Percentiles rank a stretch among this genome's conserved stretches.
phyloP scores from a whole-genome alignment of 1,284 basidiomycete genomes.

The Cutaneotrichosporon sp. region DNA sequence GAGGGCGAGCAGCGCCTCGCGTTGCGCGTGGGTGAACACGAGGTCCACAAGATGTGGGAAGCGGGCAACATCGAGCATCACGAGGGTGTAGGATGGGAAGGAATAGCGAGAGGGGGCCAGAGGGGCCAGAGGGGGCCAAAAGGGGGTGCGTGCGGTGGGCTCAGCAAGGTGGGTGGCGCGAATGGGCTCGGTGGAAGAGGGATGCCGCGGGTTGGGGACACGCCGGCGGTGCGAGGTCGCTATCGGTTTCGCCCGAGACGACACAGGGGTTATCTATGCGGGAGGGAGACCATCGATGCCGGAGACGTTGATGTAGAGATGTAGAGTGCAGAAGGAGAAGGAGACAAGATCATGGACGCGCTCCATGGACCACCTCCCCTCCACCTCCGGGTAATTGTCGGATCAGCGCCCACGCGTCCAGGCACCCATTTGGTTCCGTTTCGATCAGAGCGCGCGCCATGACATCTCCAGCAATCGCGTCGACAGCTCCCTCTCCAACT shows the following conservation, averaged over 20 bases:
- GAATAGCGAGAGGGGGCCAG: neutral
- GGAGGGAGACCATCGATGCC: too few species aligned
- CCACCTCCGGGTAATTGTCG: neutral
- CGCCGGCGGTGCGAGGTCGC: too few species aligned
- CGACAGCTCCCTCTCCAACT: neutral
- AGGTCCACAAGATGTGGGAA: conserved; percentile 17
- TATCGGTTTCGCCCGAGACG: too few species aligned
- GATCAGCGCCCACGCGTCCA: neutral
- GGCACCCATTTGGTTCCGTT: neutral
- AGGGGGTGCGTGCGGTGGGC: too few species aligned
- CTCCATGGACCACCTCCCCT: neutral
- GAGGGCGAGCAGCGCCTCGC: conserved; percentile 11
- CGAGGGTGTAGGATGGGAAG: neutral
- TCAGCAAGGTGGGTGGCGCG: too few species aligned
- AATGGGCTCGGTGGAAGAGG: too few species aligned
- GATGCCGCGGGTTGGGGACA: too few species aligned
- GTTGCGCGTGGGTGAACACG: conserved; percentile 2
- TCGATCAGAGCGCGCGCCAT: neutral
- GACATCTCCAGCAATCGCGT: neutral
- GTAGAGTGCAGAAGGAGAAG: too few species aligned
- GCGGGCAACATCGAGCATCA: conserved; percentile 10
- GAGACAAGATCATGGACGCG: neutral
- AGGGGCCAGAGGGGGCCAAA: neutral
- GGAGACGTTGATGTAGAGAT: too few species aligned
- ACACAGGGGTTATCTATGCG: too few species aligned